Conservation (phyloP, 176 grass and related monocot species). For the Coix lacrymajobi region DNA sequence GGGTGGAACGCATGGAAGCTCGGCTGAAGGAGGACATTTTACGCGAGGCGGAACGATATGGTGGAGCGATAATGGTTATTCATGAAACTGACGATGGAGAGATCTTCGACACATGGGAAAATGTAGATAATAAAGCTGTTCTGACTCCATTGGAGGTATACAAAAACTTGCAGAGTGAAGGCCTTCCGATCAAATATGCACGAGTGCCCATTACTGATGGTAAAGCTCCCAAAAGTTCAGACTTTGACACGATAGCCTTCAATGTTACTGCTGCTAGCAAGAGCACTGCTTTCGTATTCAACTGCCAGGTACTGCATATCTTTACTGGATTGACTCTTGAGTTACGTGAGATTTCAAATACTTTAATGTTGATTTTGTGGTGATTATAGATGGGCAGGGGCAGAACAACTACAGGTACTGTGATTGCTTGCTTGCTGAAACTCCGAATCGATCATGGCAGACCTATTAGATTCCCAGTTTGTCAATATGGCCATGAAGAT, state of each 20-base stretch:
- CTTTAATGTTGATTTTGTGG: slow-evolving; percentile 25
- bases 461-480: slow-evolving; percentile 64
- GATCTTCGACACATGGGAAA: slow-evolving; percentile 95
- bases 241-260: slow-evolving; percentile 82
- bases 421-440: slow-evolving; percentile 91
- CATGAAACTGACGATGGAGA: slow-evolving; percentile 82
- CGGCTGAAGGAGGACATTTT: slow-evolving; percentile 95
- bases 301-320: slow-evolving; percentile 75
- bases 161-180: slow-evolving; percentile 72
- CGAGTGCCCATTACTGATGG: slow-evolving; percentile 98
- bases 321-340: slow-evolving; percentile 16
- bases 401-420: slow-evolving; percentile 95
- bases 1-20: slow-evolving; percentile 98
- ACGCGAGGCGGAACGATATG: slow-evolving; percentile 68
- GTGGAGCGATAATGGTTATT: slow-evolving; percentile 90
- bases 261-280: slow-evolving; percentile 72
- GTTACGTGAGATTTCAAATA: slow-evolving; percentile 6
- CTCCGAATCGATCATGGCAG: slow-evolving; percentile 77
- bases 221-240: slow-evolving; percentile 98
- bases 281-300: slow-evolving; percentile 82
- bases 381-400: slow-evolving; percentile 85
- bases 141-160: slow-evolving; percentile 92
- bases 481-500: slow-evolving; percentile 47
- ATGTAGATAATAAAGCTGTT: slow-evolving; percentile 73
- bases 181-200: slow-evolving; percentile 87